Evolutionary conservation across 208 protist species (phyloP).

Genomic region (Acanthamoeba culbertsoni): DNA sequence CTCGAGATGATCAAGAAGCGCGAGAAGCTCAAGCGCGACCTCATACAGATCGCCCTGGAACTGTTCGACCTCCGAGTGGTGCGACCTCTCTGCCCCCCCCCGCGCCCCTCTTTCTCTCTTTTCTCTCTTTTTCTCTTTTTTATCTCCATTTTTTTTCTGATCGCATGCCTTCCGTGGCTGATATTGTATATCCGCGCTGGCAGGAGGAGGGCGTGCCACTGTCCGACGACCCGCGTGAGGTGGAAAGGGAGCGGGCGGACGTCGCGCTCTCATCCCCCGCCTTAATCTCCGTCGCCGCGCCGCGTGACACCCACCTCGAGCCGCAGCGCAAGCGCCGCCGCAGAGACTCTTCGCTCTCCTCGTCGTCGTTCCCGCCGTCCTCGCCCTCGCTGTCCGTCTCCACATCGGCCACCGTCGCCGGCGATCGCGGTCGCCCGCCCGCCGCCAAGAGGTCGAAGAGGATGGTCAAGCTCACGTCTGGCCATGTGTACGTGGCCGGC

Average conservation of each 20-base stretch:
- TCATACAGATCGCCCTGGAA: neutral
- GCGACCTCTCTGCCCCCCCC: neutral
- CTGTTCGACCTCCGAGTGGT: neutral
- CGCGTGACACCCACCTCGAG: neutral
- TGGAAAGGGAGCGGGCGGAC: neutral
- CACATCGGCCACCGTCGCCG: neutral
- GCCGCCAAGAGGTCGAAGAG: neutral
- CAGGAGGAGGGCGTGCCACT: neutral
- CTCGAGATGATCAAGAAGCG: constrained; percentile 40
- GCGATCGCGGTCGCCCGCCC: neutral
- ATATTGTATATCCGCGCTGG: neutral
- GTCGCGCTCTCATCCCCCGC: neutral
- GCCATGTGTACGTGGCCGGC: neutral
- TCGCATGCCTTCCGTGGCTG: neutral
- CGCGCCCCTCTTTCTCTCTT: neutral
- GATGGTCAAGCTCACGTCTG: neutral
- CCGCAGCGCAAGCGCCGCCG: neutral
- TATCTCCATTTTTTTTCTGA: neutral
- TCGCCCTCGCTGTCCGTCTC: neutral
- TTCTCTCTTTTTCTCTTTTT: neutral
- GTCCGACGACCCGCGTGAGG: neutral
- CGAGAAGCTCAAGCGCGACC: constrained; percentile 29
- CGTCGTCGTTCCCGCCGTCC: neutral
- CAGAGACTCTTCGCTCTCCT: neutral
- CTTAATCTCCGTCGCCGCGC: neutral